Base-by-base conservation (phyloP, 495 filamentous ascomycete species). In the Penicillium canariense region DNA sequence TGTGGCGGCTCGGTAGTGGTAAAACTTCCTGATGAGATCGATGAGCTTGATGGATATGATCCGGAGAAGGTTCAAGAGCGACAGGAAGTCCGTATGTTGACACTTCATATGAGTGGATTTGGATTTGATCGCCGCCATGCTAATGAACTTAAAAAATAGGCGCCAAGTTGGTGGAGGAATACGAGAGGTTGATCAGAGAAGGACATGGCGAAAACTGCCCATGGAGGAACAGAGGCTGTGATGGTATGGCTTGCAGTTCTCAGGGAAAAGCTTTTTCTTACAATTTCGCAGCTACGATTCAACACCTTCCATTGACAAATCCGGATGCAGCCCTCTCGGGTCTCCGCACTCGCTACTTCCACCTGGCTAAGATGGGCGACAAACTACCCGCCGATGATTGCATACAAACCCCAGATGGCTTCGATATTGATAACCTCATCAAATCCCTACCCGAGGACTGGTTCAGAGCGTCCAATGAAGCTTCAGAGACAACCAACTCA, bases 191-290 rank as follows among this genome's bases (percentile, higher is more conserved):
- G 64, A 83, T 96, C 42, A 70, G 87, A 18, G 80, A 81, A n/a
- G 85, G 82, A 23, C 94, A 98, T 67, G 79, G 83, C n/a, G 87
- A 88, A 49, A 82, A 80, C 54, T 98, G 94, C 68, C 78, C 90
- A 11, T 98, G 95, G 95, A 79, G 87, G 58, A 86, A 81, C 70
- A 84, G 81, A 49, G 89, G 89, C 14, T 95, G 91, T 66, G 89
- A 93, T 72, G 88, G 88, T 93, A 71, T 52, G 78, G 62, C 17
- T 43, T 38, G 14, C 1, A 18, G 14, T 44, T 3, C 27, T 6
- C 12, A 5, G 4, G 10, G 20, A 42, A 17, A 11, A 4, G 14
- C 17, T 18, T 22, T 18, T 17, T 36, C 57, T 71, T 31, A 68
- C 49, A 10, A 6, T 27, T 0, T 22, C 23, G 9, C 53, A 79